Base-by-base conservation (phyloP, 306 rosid genomes). In the Glycine latifolia region DNA sequence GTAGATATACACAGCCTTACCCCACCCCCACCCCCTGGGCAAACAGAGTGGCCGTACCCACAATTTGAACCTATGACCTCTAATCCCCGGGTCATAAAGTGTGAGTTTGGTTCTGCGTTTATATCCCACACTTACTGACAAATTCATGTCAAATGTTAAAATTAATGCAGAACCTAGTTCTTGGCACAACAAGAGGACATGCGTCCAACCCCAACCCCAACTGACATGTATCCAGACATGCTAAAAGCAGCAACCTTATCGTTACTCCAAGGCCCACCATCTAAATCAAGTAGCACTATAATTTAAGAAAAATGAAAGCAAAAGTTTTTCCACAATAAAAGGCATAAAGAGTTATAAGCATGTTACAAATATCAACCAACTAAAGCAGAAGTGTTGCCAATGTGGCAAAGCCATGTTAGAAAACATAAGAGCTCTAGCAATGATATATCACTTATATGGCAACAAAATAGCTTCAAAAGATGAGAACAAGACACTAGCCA, bases 271-370 rank as follows among this genome's bases (percentile, higher is more conserved):
- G 31, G 12, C 49, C 48, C 0, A 1, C 10, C 71, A 16, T 13
- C 70, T 12, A 78, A 43, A 82, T 52, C 72, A 60, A 73, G 73
- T 49, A 68, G 68, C 9, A 74, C 56, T 56, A 43, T n/a, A 20
- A 43, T 8, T 39, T n/a, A 7, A 43, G 7, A 52, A 58, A 62
- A 81, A 17, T 63, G 39, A 74, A 71, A 70, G 11, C 20, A 54
- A 20, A 44, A 55, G 13, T n/a, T 9, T 52, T 65, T 58, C 67
- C 80, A 44, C 67, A 67, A 54, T 73, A 26, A 33, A 82, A 26
- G 50, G 37, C 71, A 82, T 11, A 73, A 31, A 43, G 49, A 67
- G 54, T 75, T 59, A 20, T 26, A 10, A 55, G 52, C 39, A 16
- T 67, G 54, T 14, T 68, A 0, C 46, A 16, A 41, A 50, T 17